Evolutionary conservation across 2,329 filamentous ascomycete genomes (phyloP).

Genomic region (Aspergillus bombycis): DNA sequence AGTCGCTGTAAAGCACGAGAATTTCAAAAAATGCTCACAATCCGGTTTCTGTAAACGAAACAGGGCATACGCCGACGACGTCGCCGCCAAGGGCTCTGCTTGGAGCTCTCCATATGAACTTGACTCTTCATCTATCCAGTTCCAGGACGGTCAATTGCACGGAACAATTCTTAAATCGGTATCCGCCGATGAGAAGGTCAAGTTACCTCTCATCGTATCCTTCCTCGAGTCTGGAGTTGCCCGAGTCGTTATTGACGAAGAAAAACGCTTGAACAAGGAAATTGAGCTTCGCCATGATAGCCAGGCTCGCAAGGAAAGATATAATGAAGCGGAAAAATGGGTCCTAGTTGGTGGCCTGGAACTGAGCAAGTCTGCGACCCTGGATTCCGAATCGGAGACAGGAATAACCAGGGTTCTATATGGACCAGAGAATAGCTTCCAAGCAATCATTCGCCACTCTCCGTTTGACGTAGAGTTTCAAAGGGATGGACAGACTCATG

Average conservation of each 20-base stretch:
- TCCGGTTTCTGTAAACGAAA: constrained; percentile 98
- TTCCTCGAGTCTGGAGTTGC: constrained; percentile 90
- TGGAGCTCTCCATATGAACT: constrained; percentile 85
- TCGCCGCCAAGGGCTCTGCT: constrained; percentile 62
- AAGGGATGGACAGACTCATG: constrained; percentile 76
- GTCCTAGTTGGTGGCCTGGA: constrained; percentile 80
- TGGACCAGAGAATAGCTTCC: constrained; percentile 73
- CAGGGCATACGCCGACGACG: constrained; percentile 82
- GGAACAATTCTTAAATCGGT: constrained; percentile 82
- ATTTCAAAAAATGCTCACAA: constrained; percentile 96
- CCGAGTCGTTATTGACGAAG: constrained; percentile 87
- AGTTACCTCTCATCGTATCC: constrained; percentile 79
- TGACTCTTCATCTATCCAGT: constrained; percentile 69
- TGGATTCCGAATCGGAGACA: constrained; percentile 66
- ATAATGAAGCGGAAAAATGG: constrained; percentile 89
- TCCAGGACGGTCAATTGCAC: constrained; percentile 78
- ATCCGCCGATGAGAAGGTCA: constrained; percentile 68
- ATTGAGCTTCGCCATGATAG: constrained; percentile 87
- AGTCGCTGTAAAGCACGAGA: constrained; percentile 91
- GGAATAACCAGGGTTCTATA: constrained; percentile 76
- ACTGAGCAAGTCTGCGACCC: constrained; percentile 70
- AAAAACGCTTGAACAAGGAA: constrained; percentile 83
- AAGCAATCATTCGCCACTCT: constrained; percentile 79
- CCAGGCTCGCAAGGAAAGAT: constrained; percentile 83
- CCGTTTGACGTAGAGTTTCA: constrained; percentile 88